Conservation (phyloP, 768 basidiomycete species). For the Podaxis pistillaris region DNA sequence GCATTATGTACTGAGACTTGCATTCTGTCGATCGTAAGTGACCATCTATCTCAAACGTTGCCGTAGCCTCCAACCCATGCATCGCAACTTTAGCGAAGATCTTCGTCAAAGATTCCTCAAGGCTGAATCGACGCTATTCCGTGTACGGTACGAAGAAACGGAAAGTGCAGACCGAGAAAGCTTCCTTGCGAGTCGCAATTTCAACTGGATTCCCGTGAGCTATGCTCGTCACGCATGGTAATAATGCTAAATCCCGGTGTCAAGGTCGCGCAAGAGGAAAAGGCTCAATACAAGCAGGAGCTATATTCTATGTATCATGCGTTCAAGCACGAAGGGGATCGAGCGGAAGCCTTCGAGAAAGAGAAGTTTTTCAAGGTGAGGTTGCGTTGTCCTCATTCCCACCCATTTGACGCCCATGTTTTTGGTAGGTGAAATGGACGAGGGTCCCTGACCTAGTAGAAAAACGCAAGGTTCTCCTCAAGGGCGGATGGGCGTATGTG, state of each 20-base stretch:
- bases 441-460: slow-evolving; percentile 91
- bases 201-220: slow-evolving; percentile 63
- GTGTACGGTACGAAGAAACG: slow-evolving; percentile 73
- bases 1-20: slow-evolving; percentile 91
- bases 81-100: slow-evolving; percentile 65
- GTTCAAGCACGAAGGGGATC: slow-evolving; percentile 32
- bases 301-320: slow-evolving; percentile 47
- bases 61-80: neutral
- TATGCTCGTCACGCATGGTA: neutral
- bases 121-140: slow-evolving; percentile 84
- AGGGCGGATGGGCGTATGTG: slow-evolving; percentile 24
- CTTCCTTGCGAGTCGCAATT: slow-evolving; percentile 67
- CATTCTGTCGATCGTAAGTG: slow-evolving; percentile 94
- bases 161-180: slow-evolving; percentile 50
- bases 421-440: slow-evolving; percentile 87
- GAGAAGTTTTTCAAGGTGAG: slow-evolving; percentile 77
- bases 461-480: slow-evolving; percentile 72
- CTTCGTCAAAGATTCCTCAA: slow-evolving; percentile 85
- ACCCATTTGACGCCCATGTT: neutral
- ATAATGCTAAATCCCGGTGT: neutral
- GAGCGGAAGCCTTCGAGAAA: slow-evolving; percentile 33
- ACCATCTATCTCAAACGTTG: neutral
- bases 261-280: slow-evolving; percentile 64
- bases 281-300: slow-evolving; percentile 40
- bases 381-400: neutral